These are phyloP conservation scores for Boletus speciosus DNA, from an alignment of 768 basidiomycete genomes.

Conservation along the genomic window DNA sequence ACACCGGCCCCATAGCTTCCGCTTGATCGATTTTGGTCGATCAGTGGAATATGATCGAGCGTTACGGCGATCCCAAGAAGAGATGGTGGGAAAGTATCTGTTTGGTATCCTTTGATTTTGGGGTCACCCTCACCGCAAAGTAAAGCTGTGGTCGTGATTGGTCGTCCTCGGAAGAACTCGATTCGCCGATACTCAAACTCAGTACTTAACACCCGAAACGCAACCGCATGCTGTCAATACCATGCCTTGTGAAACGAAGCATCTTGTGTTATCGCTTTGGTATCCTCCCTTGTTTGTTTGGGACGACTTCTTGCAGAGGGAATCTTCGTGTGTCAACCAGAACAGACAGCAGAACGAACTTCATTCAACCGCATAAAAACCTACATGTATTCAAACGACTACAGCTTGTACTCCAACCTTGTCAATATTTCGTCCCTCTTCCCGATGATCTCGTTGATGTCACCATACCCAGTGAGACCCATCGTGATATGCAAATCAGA, in stretches of 20 bases:
- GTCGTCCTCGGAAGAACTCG: no score
- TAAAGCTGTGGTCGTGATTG: neutral
- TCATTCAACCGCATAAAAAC: no score
- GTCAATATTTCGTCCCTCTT: conserved; percentile 36
- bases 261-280: no score
- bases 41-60: neutral
- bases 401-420: conserved; percentile 20
- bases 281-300: no score
- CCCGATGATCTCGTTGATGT: conserved; percentile 58
- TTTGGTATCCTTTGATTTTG: neutral
- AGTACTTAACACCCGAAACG: no score
- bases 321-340: neutral
- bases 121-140: neutral
- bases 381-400: neutral
- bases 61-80: neutral
- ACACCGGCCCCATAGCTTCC: conserved; percentile 29
- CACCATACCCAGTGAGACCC: conserved; percentile 57
- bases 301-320: neutral
- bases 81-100: neutral
- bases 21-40: conserved; percentile 51
- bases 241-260: no score
- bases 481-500: conserved; percentile 67
- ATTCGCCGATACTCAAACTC: no score
- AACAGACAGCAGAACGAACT: neutral
- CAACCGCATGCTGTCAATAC: no score